Conservation (phyloP, 352 stramenopile genomes). For the Blastocystis sp. region DNA sequence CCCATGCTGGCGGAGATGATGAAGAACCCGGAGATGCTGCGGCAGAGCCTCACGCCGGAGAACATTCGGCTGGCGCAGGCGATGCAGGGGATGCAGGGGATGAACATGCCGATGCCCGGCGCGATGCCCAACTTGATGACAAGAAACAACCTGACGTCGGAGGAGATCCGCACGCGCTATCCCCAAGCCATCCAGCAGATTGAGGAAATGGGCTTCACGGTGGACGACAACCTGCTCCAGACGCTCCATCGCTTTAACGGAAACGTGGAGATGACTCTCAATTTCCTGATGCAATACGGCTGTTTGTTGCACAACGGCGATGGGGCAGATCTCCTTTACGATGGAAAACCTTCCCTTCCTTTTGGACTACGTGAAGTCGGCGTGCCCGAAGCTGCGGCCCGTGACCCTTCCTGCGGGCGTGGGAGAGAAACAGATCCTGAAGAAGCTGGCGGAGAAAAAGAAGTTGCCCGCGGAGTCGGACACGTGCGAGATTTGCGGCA, state of each 20-base stretch:
- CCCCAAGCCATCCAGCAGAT: constrained; percentile 31
- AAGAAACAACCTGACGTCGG: background rate
- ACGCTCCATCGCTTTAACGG: constrained; percentile 37
- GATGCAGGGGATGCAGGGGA: background rate
- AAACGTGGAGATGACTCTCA: constrained; percentile 52
- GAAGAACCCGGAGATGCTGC: constrained; percentile 26
- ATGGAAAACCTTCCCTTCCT: constrained; percentile 62
- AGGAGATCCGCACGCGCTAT: constrained; percentile 39
- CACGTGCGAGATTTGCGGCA: constrained; percentile 41
- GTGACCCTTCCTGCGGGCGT: constrained; percentile 42
- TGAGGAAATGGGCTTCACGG: constrained; percentile 52
- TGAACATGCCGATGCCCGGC: background rate
- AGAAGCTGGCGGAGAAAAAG: background rate
- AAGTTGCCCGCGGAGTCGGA: background rate
- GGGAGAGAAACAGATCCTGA: constrained; percentile 21
- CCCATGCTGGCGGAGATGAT: constrained; percentile 35
- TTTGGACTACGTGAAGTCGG: constrained; percentile 7
- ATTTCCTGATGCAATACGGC: constrained; percentile 31
- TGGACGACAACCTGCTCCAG: constrained; percentile 50
- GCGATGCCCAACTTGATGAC: background rate
- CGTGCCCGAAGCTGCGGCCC: constrained; percentile 18
- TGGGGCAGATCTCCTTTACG: too few species aligned
- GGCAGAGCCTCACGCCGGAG: constrained; percentile 24
- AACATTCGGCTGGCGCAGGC: constrained; percentile 6
- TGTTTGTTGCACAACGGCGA: background rate